phyloP scores from a whole-genome alignment of 1,139 yeast genomes.

The Saccharomyces uvarum region DNA sequence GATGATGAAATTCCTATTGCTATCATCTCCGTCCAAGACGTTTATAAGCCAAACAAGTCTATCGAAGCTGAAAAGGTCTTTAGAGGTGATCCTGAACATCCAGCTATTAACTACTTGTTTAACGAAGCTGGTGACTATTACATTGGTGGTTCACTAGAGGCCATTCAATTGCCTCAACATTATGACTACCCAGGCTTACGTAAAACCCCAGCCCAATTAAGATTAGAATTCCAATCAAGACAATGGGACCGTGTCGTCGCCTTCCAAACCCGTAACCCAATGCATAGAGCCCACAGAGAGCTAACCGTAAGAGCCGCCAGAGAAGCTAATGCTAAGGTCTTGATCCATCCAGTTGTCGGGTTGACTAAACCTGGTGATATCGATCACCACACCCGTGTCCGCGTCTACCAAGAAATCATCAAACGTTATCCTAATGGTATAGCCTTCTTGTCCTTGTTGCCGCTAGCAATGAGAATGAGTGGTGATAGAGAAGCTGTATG shows the following conservation, averaged over 20 bases:
- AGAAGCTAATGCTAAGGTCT: constrained; percentile 64
- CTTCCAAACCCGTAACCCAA: constrained; percentile 95
- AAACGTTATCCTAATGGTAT: constrained; percentile 90
- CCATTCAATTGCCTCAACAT: constrained; percentile 76
- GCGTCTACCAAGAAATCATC: constrained; percentile 86
- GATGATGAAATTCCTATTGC: constrained; percentile 80
- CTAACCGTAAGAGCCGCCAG: constrained; percentile 92
- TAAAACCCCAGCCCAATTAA: constrained; percentile 83
- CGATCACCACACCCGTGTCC: constrained; percentile 94
- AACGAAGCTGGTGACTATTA: constrained; percentile 76
- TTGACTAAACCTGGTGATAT: constrained; percentile 96
- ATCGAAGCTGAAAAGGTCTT: constrained; percentile 78
- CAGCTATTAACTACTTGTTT: constrained; percentile 70
- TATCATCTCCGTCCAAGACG: constrained; percentile 67
- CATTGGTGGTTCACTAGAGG: constrained; percentile 82
- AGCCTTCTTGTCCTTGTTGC: constrained; percentile 81
- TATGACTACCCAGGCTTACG: constrained; percentile 84
- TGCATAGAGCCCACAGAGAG: constrained; percentile 98
- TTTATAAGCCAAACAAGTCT: constrained; percentile 73
- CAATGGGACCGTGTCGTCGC: constrained; percentile 93
- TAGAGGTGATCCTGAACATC: constrained; percentile 96
- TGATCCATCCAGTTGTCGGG: constrained; percentile 96
- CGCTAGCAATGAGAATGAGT: constrained; percentile 98
- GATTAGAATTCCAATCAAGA: constrained; percentile 70
- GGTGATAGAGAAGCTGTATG: constrained; percentile 98